Percentiles rank a stretch among this genome's conserved stretches.
Evolutionary conservation across 257 asterid species (phyloP).

Genomic region (Apocynum venetum): DNA sequence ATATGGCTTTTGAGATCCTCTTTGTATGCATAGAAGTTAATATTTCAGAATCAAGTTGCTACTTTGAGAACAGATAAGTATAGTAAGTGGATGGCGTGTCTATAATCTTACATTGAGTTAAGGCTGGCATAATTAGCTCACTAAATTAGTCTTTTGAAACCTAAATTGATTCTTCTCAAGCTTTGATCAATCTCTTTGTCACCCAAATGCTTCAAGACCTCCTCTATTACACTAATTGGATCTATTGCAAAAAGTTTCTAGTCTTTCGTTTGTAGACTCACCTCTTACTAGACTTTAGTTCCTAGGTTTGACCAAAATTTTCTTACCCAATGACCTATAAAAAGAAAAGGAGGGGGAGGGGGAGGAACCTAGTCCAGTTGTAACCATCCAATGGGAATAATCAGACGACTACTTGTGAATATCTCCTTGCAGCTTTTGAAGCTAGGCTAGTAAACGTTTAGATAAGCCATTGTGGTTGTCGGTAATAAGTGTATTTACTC

Average conservation of each 20-base stretch:
- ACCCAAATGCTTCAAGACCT: neutral
- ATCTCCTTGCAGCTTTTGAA: neutral
- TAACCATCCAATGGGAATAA: neutral
- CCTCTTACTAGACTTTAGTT: neutral
- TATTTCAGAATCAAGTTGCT: no score
- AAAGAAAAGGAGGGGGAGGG: no score
- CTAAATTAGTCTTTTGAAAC: no score
- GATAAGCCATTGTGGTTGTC: neutral
- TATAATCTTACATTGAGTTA: no score
- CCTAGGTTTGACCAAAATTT: neutral
- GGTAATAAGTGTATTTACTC: neutral
- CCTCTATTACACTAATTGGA: neutral
- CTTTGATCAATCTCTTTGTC: neutral
- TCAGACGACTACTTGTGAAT: neutral
- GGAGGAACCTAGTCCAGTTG: neutral
- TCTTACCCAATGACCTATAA: neutral
- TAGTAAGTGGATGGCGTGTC: neutral
- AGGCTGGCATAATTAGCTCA: no score
- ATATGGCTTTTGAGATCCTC: neutral
- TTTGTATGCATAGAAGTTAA: neutral
- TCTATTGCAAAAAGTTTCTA: neutral
- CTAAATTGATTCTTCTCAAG: neutral
- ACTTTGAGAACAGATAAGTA: neutral
- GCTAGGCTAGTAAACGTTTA: no score
- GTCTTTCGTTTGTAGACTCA: neutral